A percentile compares a stretch with the other conserved stretches of the same genome.
These are phyloP conservation scores for Mimosa bimucronata DNA, from an alignment of 306 rosid species.

Conservation along the genomic window DNA sequence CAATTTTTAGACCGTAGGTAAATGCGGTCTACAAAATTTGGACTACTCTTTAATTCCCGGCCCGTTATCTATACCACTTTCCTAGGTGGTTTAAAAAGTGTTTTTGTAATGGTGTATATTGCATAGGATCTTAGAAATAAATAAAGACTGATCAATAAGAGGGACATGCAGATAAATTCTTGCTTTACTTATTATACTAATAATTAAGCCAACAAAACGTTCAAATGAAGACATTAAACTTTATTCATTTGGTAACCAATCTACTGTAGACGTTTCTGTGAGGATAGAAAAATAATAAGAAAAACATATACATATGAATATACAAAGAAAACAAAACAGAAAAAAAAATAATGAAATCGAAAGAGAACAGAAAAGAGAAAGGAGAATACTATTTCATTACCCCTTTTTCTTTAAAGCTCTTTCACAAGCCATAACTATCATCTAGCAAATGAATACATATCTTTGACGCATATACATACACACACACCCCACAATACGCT, in stretches of 20 bases:
- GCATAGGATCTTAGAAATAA: not conserved
- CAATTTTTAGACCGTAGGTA: too few relatives aligned
- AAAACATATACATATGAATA: not conserved
- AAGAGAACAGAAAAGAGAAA: not conserved
- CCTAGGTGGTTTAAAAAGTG: too few relatives aligned
- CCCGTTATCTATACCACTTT: too few relatives aligned
- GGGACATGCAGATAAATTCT: not conserved
- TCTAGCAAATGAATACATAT: not conserved
- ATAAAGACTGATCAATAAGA: not conserved
- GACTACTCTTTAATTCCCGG: too few relatives aligned
- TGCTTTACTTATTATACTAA: not conserved
- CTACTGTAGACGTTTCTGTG: not conserved
- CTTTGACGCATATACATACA: not conserved
- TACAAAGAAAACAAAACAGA: not conserved
- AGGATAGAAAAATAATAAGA: not conserved
- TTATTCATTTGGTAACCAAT: not conserved
- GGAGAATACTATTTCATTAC: not conserved
- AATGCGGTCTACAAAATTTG: too few relatives aligned
- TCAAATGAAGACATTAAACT: not conserved
- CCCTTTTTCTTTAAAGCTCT: not conserved
- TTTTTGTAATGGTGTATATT: not conserved
- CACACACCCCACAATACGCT: not conserved
- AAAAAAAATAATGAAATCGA: not conserved
- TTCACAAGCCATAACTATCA: not conserved
- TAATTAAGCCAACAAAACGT: not conserved